Conservation (phyloP, 768 basidiomycete species). For the Termitomyces heimii region DNA sequence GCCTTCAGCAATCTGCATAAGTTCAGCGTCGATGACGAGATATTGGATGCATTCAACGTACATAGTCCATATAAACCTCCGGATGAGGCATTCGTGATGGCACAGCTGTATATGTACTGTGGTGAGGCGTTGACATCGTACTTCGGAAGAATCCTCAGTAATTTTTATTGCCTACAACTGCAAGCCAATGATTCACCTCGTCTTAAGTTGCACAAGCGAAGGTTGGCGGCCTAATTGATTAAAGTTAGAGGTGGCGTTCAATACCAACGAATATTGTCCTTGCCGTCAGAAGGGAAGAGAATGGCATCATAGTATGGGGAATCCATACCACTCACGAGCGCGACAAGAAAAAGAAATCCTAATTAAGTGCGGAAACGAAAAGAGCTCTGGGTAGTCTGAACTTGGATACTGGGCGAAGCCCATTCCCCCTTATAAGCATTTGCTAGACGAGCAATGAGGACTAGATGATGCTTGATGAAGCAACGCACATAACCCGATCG, state of each 20-base stretch:
- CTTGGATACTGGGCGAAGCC: not conserved
- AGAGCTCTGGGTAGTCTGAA: constrained; percentile 14
- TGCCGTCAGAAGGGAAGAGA: constrained; percentile 71
- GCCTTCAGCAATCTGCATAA: constrained; percentile 58
- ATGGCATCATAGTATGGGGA: constrained; percentile 64
- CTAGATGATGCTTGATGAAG: constrained; percentile 21
- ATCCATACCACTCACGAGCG: constrained; percentile 38
- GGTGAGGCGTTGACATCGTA: constrained; percentile 38
- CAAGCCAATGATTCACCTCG: constrained; percentile 40
- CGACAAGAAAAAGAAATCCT: constrained; percentile 17
- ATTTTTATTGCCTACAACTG: constrained; percentile 2
- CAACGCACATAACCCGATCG: constrained; percentile 12
- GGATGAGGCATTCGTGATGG: constrained; percentile 73
- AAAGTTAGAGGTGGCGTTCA: not conserved
- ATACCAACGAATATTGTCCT: not conserved
- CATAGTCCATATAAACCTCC: constrained; percentile 81
- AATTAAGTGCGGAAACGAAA: not conserved
- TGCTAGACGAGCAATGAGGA: constrained; percentile 33
- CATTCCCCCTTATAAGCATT: constrained; percentile 16
- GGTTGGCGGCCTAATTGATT: constrained; percentile 52
- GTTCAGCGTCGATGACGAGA: not conserved
- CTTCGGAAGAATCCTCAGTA: constrained; percentile 17
- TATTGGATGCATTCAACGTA: constrained; percentile 18
- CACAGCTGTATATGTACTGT: constrained; percentile 36
- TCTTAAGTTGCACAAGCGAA: constrained; percentile 68